Conservation (phyloP, 176 grass and related monocot genomes). For the Aegilops bicornis region DNA sequence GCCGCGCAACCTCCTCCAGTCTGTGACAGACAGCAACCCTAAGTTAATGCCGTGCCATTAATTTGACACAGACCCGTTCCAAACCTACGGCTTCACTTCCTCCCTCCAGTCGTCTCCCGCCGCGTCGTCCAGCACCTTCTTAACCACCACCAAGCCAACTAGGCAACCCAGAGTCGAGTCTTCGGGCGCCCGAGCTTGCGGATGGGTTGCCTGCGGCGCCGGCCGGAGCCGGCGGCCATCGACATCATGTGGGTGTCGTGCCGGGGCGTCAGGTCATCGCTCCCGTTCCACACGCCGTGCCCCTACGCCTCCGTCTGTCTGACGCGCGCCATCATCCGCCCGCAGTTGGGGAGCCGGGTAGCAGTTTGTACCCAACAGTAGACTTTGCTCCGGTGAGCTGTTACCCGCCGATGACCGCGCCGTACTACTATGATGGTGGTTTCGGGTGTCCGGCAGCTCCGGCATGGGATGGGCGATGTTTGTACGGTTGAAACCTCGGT, state of each 20-base stretch:
- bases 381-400: slow-evolving; percentile 38
- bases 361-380: slow-evolving; percentile 31
- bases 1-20: neutral
- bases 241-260: slow-evolving; percentile 61
- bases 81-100: too few relatives aligned
- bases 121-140: slow-evolving; percentile 23
- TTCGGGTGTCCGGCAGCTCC: slow-evolving; percentile 19
- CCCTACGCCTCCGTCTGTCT: slow-evolving; percentile 57
- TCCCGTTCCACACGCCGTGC: slow-evolving; percentile 55
- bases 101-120: neutral
- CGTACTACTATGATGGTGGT: neutral
- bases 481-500: slow-evolving; percentile 21
- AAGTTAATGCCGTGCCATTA: neutral
- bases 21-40: neutral
- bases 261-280: slow-evolving; percentile 44
- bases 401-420: slow-evolving; percentile 12
- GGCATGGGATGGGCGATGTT: slow-evolving; percentile 28
- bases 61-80: neutral
- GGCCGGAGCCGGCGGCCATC: slow-evolving; percentile 35
- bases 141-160: neutral
- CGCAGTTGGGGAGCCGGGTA: neutral
- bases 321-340: neutral
- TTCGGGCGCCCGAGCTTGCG: neutral
- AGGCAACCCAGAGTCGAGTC: neutral
- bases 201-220: slow-evolving; percentile 8